These are phyloP conservation scores for Staphylotrichum tortipilum DNA, from an alignment of 495 filamentous ascomycete species.

Conservation along the genomic window DNA sequence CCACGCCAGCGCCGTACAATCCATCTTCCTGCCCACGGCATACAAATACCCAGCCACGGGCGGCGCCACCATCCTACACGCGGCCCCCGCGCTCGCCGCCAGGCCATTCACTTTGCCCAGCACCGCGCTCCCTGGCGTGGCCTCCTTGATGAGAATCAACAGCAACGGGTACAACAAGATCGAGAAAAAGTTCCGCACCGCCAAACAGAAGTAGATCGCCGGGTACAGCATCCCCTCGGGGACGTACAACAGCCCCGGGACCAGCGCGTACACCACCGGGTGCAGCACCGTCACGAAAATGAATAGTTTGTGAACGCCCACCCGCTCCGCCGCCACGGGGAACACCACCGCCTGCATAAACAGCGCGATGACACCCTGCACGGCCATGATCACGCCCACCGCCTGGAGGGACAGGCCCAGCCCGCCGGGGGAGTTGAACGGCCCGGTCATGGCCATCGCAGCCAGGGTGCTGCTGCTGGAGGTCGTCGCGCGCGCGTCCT, in stretches of 20 bases:
- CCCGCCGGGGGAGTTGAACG: constrained; percentile 60
- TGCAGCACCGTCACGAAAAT: constrained; percentile 65
- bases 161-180: constrained; percentile 73
- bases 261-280: constrained; percentile 65
- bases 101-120: constrained; percentile 76
- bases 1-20: constrained; percentile 71
- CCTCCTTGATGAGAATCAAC: constrained; percentile 77
- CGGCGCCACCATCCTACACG: constrained; percentile 66
- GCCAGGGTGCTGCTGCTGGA: constrained; percentile 12
- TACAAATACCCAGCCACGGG: constrained; percentile 71
- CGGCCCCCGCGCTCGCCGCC: constrained; percentile 69
- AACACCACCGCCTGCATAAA: constrained; percentile 72
- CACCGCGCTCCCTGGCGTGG: constrained; percentile 55
- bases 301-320: constrained; percentile 71
- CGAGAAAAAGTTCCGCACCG: constrained; percentile 63
- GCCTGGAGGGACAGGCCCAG: constrained; percentile 63
- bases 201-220: constrained; percentile 65
- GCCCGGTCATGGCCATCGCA: constrained; percentile 12
- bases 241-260: constrained; percentile 59
- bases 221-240: constrained; percentile 49
- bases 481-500: constrained; percentile 48
- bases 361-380: constrained; percentile 71
- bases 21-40: constrained; percentile 53
- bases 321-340: constrained; percentile 55
- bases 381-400: constrained; percentile 69